Evolutionary conservation across 345 rosid genomes (phyloP).

Genomic region (Eucalyptus cladocalyx): DNA sequence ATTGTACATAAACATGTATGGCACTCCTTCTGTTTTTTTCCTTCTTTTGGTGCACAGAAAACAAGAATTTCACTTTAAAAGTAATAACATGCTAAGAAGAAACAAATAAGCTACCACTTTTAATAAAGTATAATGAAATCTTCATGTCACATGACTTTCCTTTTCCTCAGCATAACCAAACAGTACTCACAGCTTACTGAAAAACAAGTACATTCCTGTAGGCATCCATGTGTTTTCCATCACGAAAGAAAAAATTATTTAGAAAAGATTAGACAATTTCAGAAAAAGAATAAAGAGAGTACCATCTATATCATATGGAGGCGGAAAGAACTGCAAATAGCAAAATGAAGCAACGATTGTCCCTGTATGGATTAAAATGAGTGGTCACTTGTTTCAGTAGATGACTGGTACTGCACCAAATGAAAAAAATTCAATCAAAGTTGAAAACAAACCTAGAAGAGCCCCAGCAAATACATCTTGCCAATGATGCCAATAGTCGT

Average conservation of each 20-base stretch:
- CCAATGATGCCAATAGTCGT: conserved; percentile 99
- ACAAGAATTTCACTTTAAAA: not conserved
- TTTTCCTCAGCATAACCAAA: not conserved
- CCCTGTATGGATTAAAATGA: conserved; percentile 21
- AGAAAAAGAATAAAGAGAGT: not conserved
- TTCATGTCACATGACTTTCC: not conserved
- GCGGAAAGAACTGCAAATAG: conserved; percentile 35
- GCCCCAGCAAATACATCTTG: conserved; percentile 94
- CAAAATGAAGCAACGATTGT: conserved; percentile 21
- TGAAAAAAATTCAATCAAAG: not conserved
- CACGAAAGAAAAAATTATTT: not conserved
- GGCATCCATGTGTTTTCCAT: not conserved
- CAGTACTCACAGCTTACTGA: not conserved
- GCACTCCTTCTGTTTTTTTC: not conserved
- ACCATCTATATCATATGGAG: conserved; percentile 26
- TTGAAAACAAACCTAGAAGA: conserved; percentile 33
- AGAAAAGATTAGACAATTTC: not conserved
- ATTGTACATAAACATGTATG: not conserved
- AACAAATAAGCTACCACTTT: not conserved
- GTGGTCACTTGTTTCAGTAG: not conserved
- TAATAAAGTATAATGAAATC: not conserved
- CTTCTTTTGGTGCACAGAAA: not conserved
- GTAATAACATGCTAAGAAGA: not conserved
- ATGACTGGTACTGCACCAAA: not conserved
- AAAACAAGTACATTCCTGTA: not conserved